These are phyloP conservation scores for Acanthamoeba castellanii DNA, from an alignment of 208 protist species.

Conservation along the genomic window DNA sequence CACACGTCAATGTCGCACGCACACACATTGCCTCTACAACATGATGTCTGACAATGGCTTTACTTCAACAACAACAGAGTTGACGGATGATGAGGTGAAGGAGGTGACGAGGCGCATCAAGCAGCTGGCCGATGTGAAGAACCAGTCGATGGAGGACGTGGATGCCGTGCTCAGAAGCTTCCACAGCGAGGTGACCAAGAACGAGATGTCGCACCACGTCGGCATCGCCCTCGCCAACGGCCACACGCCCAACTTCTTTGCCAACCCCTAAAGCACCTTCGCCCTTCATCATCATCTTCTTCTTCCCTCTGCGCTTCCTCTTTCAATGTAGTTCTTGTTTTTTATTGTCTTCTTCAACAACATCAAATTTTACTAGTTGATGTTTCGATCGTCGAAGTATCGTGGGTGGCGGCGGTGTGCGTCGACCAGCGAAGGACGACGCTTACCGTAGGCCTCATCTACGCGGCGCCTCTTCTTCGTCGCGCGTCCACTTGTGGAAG, in stretches of 20 bases:
- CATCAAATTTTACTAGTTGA: too few species aligned
- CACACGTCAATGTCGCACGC: not conserved
- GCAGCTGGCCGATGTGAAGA: slow-evolving; percentile 66
- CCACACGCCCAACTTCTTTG: slow-evolving; percentile 65
- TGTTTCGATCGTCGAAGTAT: too few species aligned
- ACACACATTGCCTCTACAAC: not conserved
- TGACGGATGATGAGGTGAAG: slow-evolving; percentile 73
- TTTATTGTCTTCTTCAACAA: too few species aligned
- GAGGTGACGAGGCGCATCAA: slow-evolving; percentile 74
- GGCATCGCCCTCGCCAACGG: slow-evolving; percentile 52
- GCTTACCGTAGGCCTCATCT: too few species aligned
- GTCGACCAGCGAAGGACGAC: too few species aligned
- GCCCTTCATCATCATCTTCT: too few species aligned
- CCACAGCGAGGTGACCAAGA: slow-evolving; percentile 68
- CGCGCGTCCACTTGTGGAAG: too few species aligned
- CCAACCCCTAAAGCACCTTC: not conserved
- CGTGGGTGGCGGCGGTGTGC: too few species aligned
- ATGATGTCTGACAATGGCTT: too few species aligned
- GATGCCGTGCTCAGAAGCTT: slow-evolving; percentile 61
- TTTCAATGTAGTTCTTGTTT: not conserved
- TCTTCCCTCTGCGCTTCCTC: not conserved
- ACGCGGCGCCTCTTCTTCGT: too few species aligned
- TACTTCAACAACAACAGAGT: not conserved
- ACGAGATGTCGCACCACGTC: slow-evolving; percentile 66
- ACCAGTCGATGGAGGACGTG: slow-evolving; percentile 73